phyloP scores from a whole-genome alignment of 192 early-diverging fungal species.

The Backusella luteola region DNA sequence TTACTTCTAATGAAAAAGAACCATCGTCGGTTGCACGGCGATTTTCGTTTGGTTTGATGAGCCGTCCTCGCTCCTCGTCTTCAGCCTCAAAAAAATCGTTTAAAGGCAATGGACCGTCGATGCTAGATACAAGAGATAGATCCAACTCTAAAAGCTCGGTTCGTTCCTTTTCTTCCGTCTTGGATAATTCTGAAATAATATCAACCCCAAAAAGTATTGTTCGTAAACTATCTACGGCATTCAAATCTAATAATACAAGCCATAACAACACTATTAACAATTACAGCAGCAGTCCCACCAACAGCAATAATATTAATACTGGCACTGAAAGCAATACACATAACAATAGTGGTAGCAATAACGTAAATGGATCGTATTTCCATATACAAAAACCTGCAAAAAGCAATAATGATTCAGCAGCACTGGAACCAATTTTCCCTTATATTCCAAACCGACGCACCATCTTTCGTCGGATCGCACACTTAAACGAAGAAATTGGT shows the following conservation, averaged over 20 bases:
- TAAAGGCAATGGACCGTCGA: conserved; percentile 11
- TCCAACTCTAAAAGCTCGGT: conserved; percentile 35
- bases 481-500: conserved; percentile 62
- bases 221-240: conserved; percentile 28
- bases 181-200: conserved; percentile 10
- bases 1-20: not conserved
- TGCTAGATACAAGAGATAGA: conserved; percentile 11
- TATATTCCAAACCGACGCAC: conserved; percentile 51
- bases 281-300: conserved; percentile 15
- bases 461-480: conserved; percentile 63
- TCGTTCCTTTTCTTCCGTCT: conserved; percentile 22
- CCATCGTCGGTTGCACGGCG: not conserved
- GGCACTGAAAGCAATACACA: not conserved
- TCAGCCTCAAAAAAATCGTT: conserved; percentile 32
- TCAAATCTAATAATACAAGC: conserved; percentile 12
- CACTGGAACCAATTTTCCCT: conserved; percentile 34
- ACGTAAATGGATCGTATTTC: conserved; percentile 5
- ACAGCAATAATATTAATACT: not conserved
- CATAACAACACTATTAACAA: conserved; percentile 9
- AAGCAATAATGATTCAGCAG: not conserved
- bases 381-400: not conserved
- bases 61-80: conserved; percentile 28
- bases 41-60: conserved; percentile 29
- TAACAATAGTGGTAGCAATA: not conserved
- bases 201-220: conserved; percentile 30